Percentiles rank a stretch among this genome's conserved stretches.
Evolutionary conservation across 208 protist species (phyloP).

Genomic region (Leishmania lainsoni): DNA sequence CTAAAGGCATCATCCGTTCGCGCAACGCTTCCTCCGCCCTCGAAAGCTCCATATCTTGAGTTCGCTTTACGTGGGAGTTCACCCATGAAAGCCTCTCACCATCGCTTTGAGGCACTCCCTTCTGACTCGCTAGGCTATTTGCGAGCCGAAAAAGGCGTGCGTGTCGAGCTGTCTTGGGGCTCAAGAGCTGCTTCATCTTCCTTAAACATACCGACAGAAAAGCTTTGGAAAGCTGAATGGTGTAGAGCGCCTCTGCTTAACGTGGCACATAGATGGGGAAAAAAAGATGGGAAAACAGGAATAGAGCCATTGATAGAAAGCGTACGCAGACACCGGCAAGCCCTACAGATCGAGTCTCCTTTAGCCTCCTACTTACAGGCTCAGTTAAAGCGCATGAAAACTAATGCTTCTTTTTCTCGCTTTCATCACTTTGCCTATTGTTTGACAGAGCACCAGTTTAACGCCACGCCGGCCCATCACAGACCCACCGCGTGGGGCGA

Average conservation of each 20-base stretch:
- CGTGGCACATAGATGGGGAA: background rate
- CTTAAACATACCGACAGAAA: too few species aligned
- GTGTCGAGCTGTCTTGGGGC: slow-evolving; percentile 91
- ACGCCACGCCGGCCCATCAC: background rate
- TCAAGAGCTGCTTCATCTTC: slow-evolving; percentile 83
- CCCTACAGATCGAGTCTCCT: background rate
- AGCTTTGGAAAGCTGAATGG: too few species aligned
- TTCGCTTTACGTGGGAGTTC: slow-evolving; percentile 74
- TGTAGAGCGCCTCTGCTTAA: background rate
- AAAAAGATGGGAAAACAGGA: background rate
- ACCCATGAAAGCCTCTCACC: slow-evolving; percentile 83
- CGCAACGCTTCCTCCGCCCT: slow-evolving; percentile 72
- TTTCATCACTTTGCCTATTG: background rate
- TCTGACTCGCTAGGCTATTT: slow-evolving; percentile 28
- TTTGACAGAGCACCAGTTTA: background rate
- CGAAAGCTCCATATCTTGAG: slow-evolving; percentile 77
- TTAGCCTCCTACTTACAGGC: background rate
- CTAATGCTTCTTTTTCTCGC: background rate
- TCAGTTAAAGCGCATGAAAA: background rate
- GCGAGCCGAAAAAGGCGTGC: slow-evolving; percentile 80
- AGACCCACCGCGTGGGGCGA: background rate
- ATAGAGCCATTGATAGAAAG: background rate
- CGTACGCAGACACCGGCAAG: background rate
- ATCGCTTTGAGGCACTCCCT: slow-evolving; percentile 62
- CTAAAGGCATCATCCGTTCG: slow-evolving; percentile 64